Conservation (phyloP, 164 flowering plant species). For the Dillenia suffruticosa region DNA sequence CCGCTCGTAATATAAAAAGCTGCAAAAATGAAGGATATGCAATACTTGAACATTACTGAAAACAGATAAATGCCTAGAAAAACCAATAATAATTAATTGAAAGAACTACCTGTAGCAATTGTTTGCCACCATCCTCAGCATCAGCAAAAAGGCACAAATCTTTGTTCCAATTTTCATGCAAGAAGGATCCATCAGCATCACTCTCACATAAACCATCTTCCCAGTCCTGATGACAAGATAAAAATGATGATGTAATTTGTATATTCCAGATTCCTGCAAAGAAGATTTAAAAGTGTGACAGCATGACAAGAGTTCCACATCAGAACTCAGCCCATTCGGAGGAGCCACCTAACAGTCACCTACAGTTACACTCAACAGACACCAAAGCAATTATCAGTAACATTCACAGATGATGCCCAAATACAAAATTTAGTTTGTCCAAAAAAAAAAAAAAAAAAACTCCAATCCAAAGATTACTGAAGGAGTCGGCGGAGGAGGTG, state of each 20-base stretch:
- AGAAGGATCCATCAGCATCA: constrained; percentile 85
- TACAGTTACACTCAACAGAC: too few relatives aligned
- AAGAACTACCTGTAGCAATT: constrained; percentile 65
- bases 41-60: background rate
- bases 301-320: background rate
- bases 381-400: background rate
- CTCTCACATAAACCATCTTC: constrained; percentile 85
- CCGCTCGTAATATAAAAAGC: constrained; percentile 81
- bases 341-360: too few relatives aligned
- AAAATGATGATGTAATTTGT: background rate
- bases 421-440: background rate
- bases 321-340: too few relatives aligned
- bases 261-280: background rate
- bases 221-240: constrained; percentile 61
- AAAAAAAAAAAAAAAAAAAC: background rate
- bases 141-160: constrained; percentile 64
- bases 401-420: background rate
- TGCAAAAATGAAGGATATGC: constrained; percentile 21
- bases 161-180: constrained; percentile 82
- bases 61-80: background rate
- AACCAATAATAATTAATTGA: background rate
- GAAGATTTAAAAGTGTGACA: background rate
- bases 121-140: constrained; percentile 85
- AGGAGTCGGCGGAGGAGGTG: too few relatives aligned
- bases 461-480: too few relatives aligned